Base-by-base conservation (phyloP, 805 yeast genomes). In the Ogataea paraovalis region DNA sequence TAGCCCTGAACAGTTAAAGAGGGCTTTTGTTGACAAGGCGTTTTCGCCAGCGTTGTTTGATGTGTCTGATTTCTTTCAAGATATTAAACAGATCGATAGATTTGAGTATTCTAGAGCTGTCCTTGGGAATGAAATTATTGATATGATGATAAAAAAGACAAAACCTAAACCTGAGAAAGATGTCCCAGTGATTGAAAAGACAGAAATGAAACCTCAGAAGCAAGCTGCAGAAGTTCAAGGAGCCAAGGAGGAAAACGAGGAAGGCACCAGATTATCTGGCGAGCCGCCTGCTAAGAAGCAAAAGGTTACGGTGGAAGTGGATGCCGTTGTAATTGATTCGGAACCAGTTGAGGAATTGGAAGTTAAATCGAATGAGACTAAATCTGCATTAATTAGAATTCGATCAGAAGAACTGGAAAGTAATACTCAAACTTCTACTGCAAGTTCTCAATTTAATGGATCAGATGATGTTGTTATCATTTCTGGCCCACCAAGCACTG, bases 11-110 rank as follows among this genome's bases (percentile, higher is more conserved):
- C 37, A 53, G 13, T 16, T 61, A 23, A 46, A 44, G 7, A 48
- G 42, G 5, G 38, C 55, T 21, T 61, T 64, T 36, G 51, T 59
- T 44, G 61, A 59, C 47, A 57, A 59, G 1, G 28, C 43, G 1
- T 52, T 50, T 20, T 47, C 51, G 3, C 62, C 61, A 6, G 53
- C 60, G 27, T 45, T 56, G 14, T 65, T 56, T 36, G 66, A 66
- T 27, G 57, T 66, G 7, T 45, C 54, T 6, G 64, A 62, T 34
- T 61, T 64, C 37, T 61, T 53, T 46, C 52, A 56, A 2, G 58
- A 53, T 10, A 50, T 66, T 14, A 50, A 54, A n/a, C 36, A 43
- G 8, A 36, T 63, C 9, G 68, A 66, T 43, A 43, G 66, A 32
- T 62, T 56, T 47, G 61, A 53, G 2, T 43, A 55, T 32, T 48